Percentiles rank a stretch among this genome's conserved stretches.
phyloP scores from a whole-genome alignment of 148 eudicot genomes.

The Linanthus parryae region DNA sequence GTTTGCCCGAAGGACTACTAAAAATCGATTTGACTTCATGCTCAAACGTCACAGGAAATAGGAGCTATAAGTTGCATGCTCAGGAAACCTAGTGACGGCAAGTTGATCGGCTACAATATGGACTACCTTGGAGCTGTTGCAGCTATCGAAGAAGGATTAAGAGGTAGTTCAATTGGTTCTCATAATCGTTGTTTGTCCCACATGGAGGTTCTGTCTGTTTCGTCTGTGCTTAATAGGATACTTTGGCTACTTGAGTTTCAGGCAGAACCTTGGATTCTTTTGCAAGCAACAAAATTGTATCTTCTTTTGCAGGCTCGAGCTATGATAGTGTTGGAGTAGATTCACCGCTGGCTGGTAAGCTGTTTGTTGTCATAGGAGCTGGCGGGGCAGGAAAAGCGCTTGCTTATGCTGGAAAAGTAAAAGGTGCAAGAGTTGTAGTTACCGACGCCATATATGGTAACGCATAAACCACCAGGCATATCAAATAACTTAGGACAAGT shows the following conservation, averaged over 20 bases:
- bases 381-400: constrained; percentile 91
- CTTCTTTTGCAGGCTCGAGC: constrained; percentile 28
- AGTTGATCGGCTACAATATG: constrained; percentile 52
- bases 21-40: no score
- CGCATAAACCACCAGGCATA: no score
- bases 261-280: no score
- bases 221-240: no score
- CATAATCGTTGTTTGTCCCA: no score
- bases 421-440: constrained; percentile 72
- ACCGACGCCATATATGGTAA: constrained; percentile 75
- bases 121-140: constrained; percentile 68
- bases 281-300: no score
- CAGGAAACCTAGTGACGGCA: constrained; percentile 48
- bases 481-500: no score
- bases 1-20: no score
- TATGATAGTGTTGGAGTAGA: constrained; percentile 12
- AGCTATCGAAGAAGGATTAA: constrained; percentile 57
- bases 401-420: constrained; percentile 73
- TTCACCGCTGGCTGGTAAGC: constrained; percentile 65
- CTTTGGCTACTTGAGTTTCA: no score
- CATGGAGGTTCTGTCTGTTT: no score
- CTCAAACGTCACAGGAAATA: no score
- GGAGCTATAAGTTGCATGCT: constrained; percentile 56
- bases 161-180: no score
- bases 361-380: constrained; percentile 78